Percentiles rank a stretch among this genome's conserved stretches.
Evolutionary conservation across 2,329 filamentous ascomycete genomes (phyloP).

Genomic region (Fusarium clavum): DNA sequence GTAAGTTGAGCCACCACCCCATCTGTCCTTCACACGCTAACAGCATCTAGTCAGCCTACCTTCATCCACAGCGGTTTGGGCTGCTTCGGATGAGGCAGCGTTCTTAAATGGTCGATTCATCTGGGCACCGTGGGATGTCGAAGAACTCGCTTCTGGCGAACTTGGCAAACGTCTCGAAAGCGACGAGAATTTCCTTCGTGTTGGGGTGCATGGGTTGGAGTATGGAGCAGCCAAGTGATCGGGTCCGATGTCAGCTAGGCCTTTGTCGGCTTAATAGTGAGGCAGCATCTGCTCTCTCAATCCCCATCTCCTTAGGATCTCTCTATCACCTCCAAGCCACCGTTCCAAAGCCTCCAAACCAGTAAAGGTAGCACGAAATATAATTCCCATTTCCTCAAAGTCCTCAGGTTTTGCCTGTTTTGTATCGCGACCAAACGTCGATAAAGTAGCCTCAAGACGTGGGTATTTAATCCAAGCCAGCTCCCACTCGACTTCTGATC

Average conservation of each 20-base stretch:
- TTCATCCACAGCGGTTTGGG: background rate
- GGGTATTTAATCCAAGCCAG: background rate
- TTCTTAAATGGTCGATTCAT: slow-evolving; percentile 10
- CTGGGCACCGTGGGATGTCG: slow-evolving; percentile 10
- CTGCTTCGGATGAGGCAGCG: background rate
- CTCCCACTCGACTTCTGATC: background rate
- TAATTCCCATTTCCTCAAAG: background rate
- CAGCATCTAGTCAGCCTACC: background rate
- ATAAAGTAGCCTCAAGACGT: background rate
- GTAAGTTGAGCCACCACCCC: background rate
- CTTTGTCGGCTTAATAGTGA: background rate
- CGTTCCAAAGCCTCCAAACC: background rate
- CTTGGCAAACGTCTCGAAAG: background rate
- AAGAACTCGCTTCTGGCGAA: background rate
- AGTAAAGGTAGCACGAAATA: background rate
- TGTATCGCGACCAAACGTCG: background rate
- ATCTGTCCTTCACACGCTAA: fast-evolving
- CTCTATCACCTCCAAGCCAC: slow-evolving; percentile 3
- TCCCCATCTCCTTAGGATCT: background rate
- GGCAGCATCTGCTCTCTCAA: fast-evolving
- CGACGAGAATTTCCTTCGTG: background rate
- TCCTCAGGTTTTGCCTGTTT: background rate
- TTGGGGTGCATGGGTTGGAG: slow-evolving; percentile 2
- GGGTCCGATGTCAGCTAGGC: background rate
- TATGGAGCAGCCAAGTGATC: fast-evolving